Percentiles rank a stretch among this genome's conserved stretches.
These are phyloP conservation scores for Polytrichum commune DNA, from an alignment of 225 moss, liverwort and hornwort genomes.

Conservation along the genomic window DNA sequence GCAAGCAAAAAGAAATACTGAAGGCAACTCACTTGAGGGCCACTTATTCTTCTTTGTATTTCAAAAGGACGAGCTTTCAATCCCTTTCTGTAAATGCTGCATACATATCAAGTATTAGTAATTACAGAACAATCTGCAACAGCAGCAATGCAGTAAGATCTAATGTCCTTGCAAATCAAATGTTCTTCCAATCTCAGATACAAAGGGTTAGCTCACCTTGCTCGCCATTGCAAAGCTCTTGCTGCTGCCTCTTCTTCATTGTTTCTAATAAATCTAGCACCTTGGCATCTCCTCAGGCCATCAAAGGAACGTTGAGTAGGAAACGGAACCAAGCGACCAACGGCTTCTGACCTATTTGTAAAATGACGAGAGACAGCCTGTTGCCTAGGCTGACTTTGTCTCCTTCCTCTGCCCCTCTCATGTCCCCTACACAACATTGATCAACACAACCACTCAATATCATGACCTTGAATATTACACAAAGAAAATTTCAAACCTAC, in stretches of 20 bases:
- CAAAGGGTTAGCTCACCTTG: slow-evolving; percentile 18
- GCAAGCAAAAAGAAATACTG: background rate
- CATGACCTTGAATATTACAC: background rate
- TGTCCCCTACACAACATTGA: slow-evolving; percentile 4
- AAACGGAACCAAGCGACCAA: slow-evolving; percentile 38
- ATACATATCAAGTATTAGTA: slow-evolving; percentile 7
- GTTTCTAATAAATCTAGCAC: slow-evolving; percentile 25
- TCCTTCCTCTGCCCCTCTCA: slow-evolving; percentile 35
- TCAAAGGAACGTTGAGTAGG: slow-evolving; percentile 55
- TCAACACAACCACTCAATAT: too few relatives aligned
- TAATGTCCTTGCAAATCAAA: background rate
- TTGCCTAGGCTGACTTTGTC: slow-evolving; percentile 18
- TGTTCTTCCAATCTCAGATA: background rate
- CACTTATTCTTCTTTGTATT: slow-evolving; percentile 11
- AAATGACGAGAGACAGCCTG: slow-evolving; percentile 1
- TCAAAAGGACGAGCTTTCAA: slow-evolving; percentile 39
- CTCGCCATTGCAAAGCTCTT: slow-evolving; percentile 44
- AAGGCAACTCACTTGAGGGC: slow-evolving; percentile 29
- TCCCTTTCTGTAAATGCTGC: slow-evolving; percentile 46
- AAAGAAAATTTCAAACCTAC: too few relatives aligned
- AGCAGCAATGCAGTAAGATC: background rate
- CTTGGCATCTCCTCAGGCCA: slow-evolving; percentile 22
- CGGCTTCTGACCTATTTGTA: slow-evolving; percentile 10
- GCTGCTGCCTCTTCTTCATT: slow-evolving; percentile 43
- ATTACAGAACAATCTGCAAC: background rate